Conservation (phyloP, 2,329 filamentous ascomycete species). For the Talaromyces amestolkiae region DNA sequence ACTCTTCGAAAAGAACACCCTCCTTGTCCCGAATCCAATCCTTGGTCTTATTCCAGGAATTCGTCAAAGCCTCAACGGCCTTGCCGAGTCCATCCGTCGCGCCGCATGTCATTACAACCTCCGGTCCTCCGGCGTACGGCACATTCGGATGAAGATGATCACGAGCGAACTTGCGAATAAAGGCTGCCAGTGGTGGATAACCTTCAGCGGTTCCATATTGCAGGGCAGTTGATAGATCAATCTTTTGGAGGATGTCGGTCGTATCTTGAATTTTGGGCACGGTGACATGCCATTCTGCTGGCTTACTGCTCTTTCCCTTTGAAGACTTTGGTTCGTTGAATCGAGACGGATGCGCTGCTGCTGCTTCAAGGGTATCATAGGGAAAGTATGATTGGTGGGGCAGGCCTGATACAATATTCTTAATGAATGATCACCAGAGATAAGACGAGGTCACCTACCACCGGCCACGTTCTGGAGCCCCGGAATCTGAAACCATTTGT, state of each 20-base stretch:
- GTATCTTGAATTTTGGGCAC: conserved; percentile 68
- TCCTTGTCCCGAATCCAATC: conserved; percentile 68
- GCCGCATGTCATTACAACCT: conserved; percentile 76
- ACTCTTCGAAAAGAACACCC: conserved; percentile 76
- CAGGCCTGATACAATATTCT: conserved; percentile 55
- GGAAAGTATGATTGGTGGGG: conserved; percentile 82
- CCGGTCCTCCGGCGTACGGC: conserved; percentile 72
- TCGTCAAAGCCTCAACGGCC: conserved; percentile 69
- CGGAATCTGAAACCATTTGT: conserved; percentile 73
- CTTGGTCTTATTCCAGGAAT: conserved; percentile 69
- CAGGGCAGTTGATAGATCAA: conserved; percentile 76
- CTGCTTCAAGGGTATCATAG: conserved; percentile 84
- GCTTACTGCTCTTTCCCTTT: conserved; percentile 35
- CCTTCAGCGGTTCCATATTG: conserved; percentile 85
- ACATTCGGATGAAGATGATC: conserved; percentile 76
- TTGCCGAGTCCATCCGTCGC: conserved; percentile 84
- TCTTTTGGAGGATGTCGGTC: conserved; percentile 62
- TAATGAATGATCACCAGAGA: not conserved
- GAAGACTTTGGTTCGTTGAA: conserved; percentile 60
- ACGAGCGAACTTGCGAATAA: conserved; percentile 73
- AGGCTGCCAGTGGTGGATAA: conserved; percentile 74
- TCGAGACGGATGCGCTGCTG: conserved; percentile 69
- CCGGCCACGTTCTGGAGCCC: conserved; percentile 62
- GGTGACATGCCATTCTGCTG: conserved; percentile 56
- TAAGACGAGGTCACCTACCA: conserved; percentile 38